A percentile compares a stretch with the other conserved stretches of the same genome.
These are phyloP conservation scores for Amaranthus cruentus DNA, from an alignment of 148 eudicot genomes.

Conservation along the genomic window DNA sequence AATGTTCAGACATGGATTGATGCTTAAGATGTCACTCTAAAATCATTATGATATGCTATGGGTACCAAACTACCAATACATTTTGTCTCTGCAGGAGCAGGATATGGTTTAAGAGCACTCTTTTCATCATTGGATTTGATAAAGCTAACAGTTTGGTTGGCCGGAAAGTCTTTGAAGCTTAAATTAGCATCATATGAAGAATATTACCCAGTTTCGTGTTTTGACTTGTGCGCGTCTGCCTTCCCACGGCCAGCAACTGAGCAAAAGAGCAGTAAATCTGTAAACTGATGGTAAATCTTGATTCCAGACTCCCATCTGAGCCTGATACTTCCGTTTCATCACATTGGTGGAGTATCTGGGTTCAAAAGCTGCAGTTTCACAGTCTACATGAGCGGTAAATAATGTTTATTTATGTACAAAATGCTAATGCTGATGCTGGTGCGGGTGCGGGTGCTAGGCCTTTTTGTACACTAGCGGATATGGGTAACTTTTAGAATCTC, in stretches of 20 bases:
- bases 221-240: background rate
- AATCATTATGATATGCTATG: background rate
- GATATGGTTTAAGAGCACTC: background rate
- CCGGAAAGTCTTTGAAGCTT: background rate
- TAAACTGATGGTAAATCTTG: background rate
- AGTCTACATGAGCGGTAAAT: background rate
- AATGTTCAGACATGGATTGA: background rate
- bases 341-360: background rate
- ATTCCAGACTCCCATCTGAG: background rate
- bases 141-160: background rate
- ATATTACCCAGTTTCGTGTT: background rate
- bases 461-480: no score
- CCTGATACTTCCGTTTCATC: background rate
- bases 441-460: no score
- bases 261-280: background rate
- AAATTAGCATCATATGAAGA: background rate
- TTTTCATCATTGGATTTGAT: background rate
- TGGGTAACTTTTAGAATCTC: no score
- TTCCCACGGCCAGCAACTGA: background rate
- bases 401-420: background rate
- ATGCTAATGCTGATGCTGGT: no score
- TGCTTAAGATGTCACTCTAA: conserved; percentile 9
- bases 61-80: background rate
- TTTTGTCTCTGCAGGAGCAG: background rate
- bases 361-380: background rate